phyloP scores from a whole-genome alignment of 208 protist species.

The Zelonia costaricensis region DNA sequence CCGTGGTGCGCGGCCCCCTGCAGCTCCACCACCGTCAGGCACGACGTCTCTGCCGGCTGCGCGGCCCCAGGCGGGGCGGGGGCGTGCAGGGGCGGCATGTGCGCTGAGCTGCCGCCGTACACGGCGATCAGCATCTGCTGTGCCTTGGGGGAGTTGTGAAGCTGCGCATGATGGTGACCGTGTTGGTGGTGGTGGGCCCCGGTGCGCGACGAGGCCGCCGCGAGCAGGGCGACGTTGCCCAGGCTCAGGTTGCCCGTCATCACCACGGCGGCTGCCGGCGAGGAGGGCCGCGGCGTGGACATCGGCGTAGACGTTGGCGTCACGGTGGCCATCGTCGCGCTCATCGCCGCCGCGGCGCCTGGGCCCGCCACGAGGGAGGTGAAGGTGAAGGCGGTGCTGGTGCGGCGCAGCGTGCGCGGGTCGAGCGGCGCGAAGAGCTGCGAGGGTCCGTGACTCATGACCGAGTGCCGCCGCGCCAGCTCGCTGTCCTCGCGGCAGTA shows the following conservation, averaged over 20 bases:
- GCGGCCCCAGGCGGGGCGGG: too few species aligned
- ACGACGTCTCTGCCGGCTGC: too few species aligned
- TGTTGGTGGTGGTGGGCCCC: too few species aligned
- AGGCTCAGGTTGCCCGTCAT: too few species aligned
- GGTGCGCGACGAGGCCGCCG: background rate
- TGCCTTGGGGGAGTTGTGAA: too few species aligned
- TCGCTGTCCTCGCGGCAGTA: background rate
- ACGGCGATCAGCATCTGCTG: too few species aligned
- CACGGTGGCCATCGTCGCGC: conserved; percentile 5
- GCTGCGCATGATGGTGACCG: too few species aligned
- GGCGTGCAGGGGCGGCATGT: conserved; percentile 3
- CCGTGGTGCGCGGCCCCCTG: too few species aligned
- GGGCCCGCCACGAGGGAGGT: conserved; percentile 10
- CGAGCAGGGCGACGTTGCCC: background rate
- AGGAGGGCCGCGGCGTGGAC: conserved; percentile 1
- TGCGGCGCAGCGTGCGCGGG: conserved; percentile 13
- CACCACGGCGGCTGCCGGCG: too few species aligned
- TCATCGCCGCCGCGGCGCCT: conserved; percentile 4
- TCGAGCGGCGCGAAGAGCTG: conserved; percentile 37
- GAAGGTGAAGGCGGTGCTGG: conserved; percentile 24
- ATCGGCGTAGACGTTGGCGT: background rate
- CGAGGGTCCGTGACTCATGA: conserved; percentile 31
- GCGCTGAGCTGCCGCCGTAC: too few species aligned
- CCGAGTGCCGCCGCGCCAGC: conserved; percentile 1
- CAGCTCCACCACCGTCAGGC: too few species aligned